A percentile compares a stretch with the other conserved stretches of the same genome.
Evolutionary conservation across 2,329 filamentous ascomycete genomes (phyloP).

Genomic region (Proliferodiscus dingleyae): DNA sequence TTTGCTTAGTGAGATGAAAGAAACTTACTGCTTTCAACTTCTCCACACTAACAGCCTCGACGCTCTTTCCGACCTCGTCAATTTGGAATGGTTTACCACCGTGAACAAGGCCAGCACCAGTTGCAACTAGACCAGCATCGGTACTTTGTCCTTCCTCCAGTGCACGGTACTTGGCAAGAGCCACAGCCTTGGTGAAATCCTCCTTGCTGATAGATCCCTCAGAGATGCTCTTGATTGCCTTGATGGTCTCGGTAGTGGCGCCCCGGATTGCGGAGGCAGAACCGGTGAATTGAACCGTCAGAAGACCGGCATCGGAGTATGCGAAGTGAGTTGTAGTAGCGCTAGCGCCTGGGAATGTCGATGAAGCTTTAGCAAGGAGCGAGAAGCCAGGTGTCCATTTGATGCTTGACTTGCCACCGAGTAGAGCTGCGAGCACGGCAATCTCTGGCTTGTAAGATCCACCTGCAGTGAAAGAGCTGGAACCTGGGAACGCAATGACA

Average conservation of each 20-base stretch:
- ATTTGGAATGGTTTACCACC: slow-evolving; percentile 80
- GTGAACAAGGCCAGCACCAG: slow-evolving; percentile 78
- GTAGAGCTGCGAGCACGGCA: slow-evolving; percentile 78
- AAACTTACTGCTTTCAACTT: slow-evolving; percentile 77
- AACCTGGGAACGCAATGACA: slow-evolving; percentile 89
- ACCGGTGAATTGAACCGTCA: slow-evolving; percentile 78
- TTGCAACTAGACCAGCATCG: slow-evolving; percentile 71
- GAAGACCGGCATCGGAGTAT: slow-evolving; percentile 92
- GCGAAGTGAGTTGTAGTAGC: slow-evolving; percentile 72
- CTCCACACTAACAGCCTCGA: slow-evolving; percentile 77
- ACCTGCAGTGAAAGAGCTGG: slow-evolving; percentile 63
- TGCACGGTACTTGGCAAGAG: slow-evolving; percentile 88
- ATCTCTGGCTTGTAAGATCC: slow-evolving; percentile 83
- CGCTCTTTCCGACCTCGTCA: slow-evolving; percentile 68
- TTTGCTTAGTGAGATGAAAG: neutral
- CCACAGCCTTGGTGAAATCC: slow-evolving; percentile 85
- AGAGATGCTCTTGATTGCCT: slow-evolving; percentile 76
- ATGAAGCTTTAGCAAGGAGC: slow-evolving; percentile 74
- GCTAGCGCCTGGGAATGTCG: slow-evolving; percentile 59
- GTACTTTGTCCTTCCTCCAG: slow-evolving; percentile 77
- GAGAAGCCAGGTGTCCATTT: slow-evolving; percentile 97
- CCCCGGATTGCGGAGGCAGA: slow-evolving; percentile 66
- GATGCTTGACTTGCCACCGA: slow-evolving; percentile 85
- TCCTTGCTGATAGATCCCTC: slow-evolving; percentile 73
- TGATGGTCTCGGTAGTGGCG: slow-evolving; percentile 71